Evolutionary conservation across 1,139 yeast genomes (phyloP), one percentile per base, ranked within the genome.

Genomic region (Zygosaccharomyces pseudobailii): DNA sequence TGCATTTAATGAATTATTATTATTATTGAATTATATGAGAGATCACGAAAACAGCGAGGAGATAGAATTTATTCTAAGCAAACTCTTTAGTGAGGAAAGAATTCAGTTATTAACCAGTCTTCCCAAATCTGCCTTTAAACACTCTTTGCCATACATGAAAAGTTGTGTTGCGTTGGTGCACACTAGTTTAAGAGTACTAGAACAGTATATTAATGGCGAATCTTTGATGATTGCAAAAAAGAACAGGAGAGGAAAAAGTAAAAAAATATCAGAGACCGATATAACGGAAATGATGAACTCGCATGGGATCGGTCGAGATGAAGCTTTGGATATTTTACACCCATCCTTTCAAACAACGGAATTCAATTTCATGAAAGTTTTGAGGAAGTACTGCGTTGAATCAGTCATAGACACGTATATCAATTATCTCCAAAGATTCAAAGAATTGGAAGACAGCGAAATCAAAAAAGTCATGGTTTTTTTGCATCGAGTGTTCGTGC

Each of bases 401-500:
- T 54, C 55, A 1, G 59, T 66, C 5, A 57, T 71, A 6, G 66
- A 68, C 36, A 63, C 70, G 0, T 69, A 68, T 46, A 63, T 74
- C 20, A 61, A 65, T 49, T 66, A 65, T 42, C 67, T 78, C 31
- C 59, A 65, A 31, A 73, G 84, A 52, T 88, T 73, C 60, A 73
- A 71, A 45, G 96, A 89, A 51, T 68, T 90, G 42, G 68, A 75
- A 0, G 79, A 77, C 44, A 74, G 70, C 9, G 84, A 84, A 48
- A 71, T 92, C 41, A 82, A 82, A 57, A 74, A 76, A 49, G 82
- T 85, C 20, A 62, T 92, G 25, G 72, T 83, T 1, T 90, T 80
- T 61, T 81, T 89, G 59, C 89, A 87, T 61, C 72, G 87, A 33
- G 67, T 88, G 0, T 82, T 89, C 56, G 82, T 84, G 45, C 74